A percentile compares a stretch with the other conserved stretches of the same genome.
Conservation (phyloP, 306 rosid species). For the Dalbergia cultrata region DNA sequence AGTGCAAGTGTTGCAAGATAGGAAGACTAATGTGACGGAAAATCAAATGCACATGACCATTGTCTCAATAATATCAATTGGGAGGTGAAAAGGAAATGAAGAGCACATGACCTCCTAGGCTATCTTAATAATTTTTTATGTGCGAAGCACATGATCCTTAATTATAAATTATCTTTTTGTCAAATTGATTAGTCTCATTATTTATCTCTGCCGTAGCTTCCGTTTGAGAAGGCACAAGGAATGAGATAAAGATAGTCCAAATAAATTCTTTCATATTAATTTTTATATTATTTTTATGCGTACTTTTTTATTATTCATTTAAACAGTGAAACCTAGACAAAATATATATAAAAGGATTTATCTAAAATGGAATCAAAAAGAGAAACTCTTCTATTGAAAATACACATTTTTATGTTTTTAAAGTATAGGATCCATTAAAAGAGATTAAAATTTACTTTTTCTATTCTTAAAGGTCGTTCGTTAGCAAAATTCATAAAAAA, state of each 20-base stretch:
- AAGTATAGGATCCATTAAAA: too few species aligned
- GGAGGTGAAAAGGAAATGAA: slow-evolving; percentile 24
- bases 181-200: slow-evolving; percentile 9
- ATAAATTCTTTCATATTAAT: too few species aligned
- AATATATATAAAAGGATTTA: too few species aligned
- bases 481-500: neutral
- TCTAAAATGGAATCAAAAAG: too few species aligned
- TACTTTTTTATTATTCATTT: too few species aligned
- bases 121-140: slow-evolving; percentile 21
- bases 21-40: slow-evolving; percentile 11
- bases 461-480: too few species aligned
- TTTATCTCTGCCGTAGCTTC: neutral
- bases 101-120: slow-evolving; percentile 46
- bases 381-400: too few species aligned
- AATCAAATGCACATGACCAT: slow-evolving; percentile 45
- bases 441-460: too few species aligned
- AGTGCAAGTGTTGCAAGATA: neutral
- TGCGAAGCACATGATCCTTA: slow-evolving; percentile 44
- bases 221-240: neutral
- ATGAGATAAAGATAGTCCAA: neutral
- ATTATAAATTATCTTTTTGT: slow-evolving; percentile 20
- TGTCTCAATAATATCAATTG: slow-evolving; percentile 34
- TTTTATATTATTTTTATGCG: too few species aligned
- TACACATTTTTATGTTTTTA: too few species aligned
- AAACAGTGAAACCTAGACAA: too few species aligned